Percentiles rank a stretch among this genome's conserved stretches.
These are phyloP conservation scores for Aspergillus candidus DNA, from an alignment of 2,329 filamentous ascomycete species.

Conservation along the genomic window DNA sequence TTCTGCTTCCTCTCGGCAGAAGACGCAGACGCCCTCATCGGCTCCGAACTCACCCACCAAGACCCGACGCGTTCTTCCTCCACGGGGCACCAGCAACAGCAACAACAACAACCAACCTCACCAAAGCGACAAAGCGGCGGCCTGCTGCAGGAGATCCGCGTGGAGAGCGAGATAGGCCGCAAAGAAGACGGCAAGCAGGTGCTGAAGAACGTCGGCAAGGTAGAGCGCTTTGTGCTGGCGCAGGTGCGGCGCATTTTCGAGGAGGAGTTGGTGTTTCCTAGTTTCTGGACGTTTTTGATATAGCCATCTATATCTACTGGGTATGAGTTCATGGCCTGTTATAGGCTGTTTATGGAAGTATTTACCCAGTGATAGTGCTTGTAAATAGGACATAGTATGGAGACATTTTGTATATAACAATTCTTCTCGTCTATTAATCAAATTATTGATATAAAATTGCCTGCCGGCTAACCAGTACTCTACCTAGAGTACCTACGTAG, in stretches of 20 bases:
- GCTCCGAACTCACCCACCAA: constrained; percentile 37
- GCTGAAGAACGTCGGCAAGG: constrained; percentile 96
- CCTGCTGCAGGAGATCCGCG: constrained; percentile 82
- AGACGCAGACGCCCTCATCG: constrained; percentile 71
- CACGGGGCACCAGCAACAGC: too few species aligned
- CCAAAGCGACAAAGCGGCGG: constrained; percentile 56
- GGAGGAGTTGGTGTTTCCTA: constrained; percentile 97
- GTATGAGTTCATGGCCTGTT: too few species aligned
- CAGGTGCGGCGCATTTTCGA: constrained; percentile 96
- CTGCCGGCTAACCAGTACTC: too few species aligned
- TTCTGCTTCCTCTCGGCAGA: constrained; percentile 94
- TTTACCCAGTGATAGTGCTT: too few species aligned
- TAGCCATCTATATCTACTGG: constrained; percentile 1
- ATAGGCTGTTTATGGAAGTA: too few species aligned
- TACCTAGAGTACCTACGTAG: too few species aligned
- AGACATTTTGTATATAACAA: too few species aligned
- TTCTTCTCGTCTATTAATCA: too few species aligned
- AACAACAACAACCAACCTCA: constrained; percentile 4
- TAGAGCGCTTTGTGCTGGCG: constrained; percentile 93
- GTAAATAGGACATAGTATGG: too few species aligned
- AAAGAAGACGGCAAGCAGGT: constrained; percentile 88
- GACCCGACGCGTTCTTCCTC: constrained; percentile 1
- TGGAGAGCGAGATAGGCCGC: constrained; percentile 96
- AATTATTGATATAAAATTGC: too few species aligned
- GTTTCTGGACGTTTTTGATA: constrained; percentile 71